Evolutionary conservation across 306 rosid species (phyloP), one percentile per base, ranked within the genome.

Genomic region (Inga leiocalycina): DNA sequence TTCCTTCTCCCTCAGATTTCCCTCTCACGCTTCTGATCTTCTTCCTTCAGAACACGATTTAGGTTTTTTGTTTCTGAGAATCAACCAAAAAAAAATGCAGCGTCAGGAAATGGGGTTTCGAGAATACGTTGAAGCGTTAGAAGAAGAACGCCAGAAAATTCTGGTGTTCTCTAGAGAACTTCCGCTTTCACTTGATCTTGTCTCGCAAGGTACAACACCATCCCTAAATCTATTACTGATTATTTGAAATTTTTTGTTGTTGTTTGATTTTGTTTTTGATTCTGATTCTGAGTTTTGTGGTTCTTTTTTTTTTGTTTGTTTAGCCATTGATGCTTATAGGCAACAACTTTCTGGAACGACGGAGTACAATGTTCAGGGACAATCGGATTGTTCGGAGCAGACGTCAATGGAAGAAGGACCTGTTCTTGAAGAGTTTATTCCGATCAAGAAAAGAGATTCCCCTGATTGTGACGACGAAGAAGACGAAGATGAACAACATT

Each of bases 361-460:
- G 19, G 97, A 94, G 87, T 89, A 80, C 43, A 89, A 89, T 72
- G 77, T 88, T 83, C 88, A 91, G n/a, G 91, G 89, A 11, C 98
- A 91, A 77, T 93, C 96, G 8, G 98, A 93, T 83, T 88, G 96
- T 81, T 93, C 98, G 4, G 97, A 82, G 72, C 97, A 93, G 87
- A 91, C 93, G 65, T 92, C 98, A 2, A 88, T 69, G 52, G 91
- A 85, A 48, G 89, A 82, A 74, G 94, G 81, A 2, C 92, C 85
- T 80, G 91, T 85, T 75, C 85, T 95, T 69, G 98, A 91, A 84
- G 99, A 93, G 80, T 95, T 95, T n/a, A 90, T 95, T 35, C 99
- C 97, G 0, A 70, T 92, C 0, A 93, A 88, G 84, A 89, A 92
- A 83, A 84, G 75, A 19, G 81, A 80, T 3, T 87, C 86, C 2